These are phyloP conservation scores for Quercus bicolor DNA, from an alignment of 306 rosid genomes.

Conservation along the genomic window DNA sequence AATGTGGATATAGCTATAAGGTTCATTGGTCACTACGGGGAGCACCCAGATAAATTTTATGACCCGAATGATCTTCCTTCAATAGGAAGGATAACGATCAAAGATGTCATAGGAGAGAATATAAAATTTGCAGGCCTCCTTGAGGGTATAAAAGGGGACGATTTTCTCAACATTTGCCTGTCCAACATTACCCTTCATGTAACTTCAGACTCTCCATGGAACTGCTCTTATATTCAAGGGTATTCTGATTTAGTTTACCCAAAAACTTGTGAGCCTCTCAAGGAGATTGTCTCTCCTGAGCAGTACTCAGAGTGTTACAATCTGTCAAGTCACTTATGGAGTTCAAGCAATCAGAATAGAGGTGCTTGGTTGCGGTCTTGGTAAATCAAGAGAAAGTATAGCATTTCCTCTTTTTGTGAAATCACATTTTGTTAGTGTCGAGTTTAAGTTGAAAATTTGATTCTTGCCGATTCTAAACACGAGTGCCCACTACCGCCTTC, in stretches of 20 bases:
- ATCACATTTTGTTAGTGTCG: slow-evolving; percentile 26
- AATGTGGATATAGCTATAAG: slow-evolving; percentile 54
- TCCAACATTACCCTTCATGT: slow-evolving; percentile 52
- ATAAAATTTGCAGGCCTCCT: slow-evolving; percentile 53
- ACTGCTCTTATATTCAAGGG: slow-evolving; percentile 63
- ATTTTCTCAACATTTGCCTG: slow-evolving; percentile 53
- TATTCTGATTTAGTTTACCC: slow-evolving; percentile 57
- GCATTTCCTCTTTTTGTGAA: slow-evolving; percentile 17
- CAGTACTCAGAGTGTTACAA: slow-evolving; percentile 66
- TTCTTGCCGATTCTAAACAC: slow-evolving; percentile 44
- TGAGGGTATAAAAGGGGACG: slow-evolving; percentile 67
- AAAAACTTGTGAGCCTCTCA: slow-evolving; percentile 52
- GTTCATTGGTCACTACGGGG: slow-evolving; percentile 67
- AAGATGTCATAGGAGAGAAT: slow-evolving; percentile 54
- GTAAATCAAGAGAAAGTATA: slow-evolving; percentile 47
- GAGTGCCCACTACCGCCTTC: slow-evolving; percentile 15
- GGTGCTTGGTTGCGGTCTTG: slow-evolving; percentile 50
- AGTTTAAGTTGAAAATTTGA: slow-evolving; percentile 45
- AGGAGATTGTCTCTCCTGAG: slow-evolving; percentile 50
- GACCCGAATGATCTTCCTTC: slow-evolving; percentile 60
- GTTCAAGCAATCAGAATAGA: slow-evolving; percentile 34
- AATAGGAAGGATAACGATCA: slow-evolving; percentile 50
- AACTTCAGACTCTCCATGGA: slow-evolving; percentile 60
- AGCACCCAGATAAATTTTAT: slow-evolving; percentile 60
- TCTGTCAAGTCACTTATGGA: slow-evolving; percentile 33